Evolutionary conservation across 2,329 filamentous ascomycete species (phyloP).

Genomic region (Neofusicoccum kwambonambiense): DNA sequence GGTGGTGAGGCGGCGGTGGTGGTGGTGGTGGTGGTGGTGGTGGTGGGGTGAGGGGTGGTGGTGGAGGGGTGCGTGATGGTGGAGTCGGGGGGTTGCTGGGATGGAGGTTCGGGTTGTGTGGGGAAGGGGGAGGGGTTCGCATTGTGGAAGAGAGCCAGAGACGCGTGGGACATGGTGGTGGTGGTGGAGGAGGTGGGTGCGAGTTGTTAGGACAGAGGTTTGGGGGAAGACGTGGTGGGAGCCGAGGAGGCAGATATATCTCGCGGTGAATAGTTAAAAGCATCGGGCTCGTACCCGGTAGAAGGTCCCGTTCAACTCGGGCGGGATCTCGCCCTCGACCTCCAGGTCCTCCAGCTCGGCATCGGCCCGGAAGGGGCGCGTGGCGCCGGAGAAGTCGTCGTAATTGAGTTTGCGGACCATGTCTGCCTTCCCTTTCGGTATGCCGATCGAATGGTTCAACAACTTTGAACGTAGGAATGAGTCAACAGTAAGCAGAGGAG

Average conservation of each 20-base stretch:
- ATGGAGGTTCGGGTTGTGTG: too few relatives aligned
- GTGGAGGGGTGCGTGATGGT: too few relatives aligned
- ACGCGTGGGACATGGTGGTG: too few relatives aligned
- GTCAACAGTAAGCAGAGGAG: neutral
- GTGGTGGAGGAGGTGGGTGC: too few relatives aligned
- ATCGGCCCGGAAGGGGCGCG: neutral
- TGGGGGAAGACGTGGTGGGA: neutral
- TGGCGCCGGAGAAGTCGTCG: neutral
- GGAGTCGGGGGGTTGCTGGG: too few relatives aligned
- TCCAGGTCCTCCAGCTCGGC: neutral
- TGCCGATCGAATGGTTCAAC: neutral
- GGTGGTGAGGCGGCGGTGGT: too few relatives aligned
- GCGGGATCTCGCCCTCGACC: slow-evolving; percentile 20
- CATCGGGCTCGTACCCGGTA: neutral
- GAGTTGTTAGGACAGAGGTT: too few relatives aligned
- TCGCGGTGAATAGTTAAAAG: too few relatives aligned
- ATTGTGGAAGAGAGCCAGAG: too few relatives aligned
- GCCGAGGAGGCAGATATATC: neutral
- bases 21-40: too few relatives aligned
- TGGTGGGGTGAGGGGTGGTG: too few relatives aligned
- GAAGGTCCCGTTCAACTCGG: slow-evolving; percentile 22
- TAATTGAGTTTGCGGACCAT: neutral
- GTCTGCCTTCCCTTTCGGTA: neutral
- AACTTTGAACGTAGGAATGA: neutral
- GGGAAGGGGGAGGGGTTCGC: too few relatives aligned